phyloP scores from a whole-genome alignment of 352 stramenopile genomes.

The Globisporangium nagaii region DNA sequence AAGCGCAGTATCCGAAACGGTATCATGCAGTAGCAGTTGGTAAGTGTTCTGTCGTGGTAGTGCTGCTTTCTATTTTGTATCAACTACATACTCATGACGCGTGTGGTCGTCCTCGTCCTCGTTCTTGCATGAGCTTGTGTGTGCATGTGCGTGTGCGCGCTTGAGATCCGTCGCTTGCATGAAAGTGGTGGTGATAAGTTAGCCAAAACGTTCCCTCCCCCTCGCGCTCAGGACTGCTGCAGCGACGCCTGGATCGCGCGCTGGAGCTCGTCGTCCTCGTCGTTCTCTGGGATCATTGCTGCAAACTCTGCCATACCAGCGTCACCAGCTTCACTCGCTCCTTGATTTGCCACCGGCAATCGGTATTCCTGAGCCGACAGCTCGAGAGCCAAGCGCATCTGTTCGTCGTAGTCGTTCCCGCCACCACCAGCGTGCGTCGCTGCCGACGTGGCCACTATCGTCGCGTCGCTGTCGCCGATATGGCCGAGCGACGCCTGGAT shows the following conservation, averaged over 20 bases:
- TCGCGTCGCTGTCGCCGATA: background rate
- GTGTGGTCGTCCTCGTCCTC: no score
- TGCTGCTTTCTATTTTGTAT: background rate
- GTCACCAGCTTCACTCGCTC: background rate
- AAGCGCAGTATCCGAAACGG: no score
- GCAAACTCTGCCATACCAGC: background rate
- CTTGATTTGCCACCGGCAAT: background rate
- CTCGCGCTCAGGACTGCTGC: constrained; percentile 26
- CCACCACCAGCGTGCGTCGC: background rate
- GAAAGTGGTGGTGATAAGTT: constrained; percentile 1
- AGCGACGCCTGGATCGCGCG: constrained; percentile 78
- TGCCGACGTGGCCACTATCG: background rate
- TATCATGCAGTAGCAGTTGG: no score
- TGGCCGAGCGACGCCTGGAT: constrained; percentile 59
- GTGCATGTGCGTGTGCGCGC: background rate
- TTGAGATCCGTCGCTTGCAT: background rate
- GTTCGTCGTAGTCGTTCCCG: constrained; percentile 41
- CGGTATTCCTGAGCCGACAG: constrained; percentile 57
- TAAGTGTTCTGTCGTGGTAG: no score
- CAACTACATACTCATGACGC: background rate
- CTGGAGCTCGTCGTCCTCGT: constrained; percentile 77
- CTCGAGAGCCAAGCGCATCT: constrained; percentile 52
- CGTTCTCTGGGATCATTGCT: constrained; percentile 18
- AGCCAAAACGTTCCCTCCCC: background rate
- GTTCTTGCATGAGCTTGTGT: no score